These are phyloP conservation scores for Emmonsiellopsis sp. DNA, from an alignment of 2,329 filamentous ascomycete genomes.

Conservation along the genomic window DNA sequence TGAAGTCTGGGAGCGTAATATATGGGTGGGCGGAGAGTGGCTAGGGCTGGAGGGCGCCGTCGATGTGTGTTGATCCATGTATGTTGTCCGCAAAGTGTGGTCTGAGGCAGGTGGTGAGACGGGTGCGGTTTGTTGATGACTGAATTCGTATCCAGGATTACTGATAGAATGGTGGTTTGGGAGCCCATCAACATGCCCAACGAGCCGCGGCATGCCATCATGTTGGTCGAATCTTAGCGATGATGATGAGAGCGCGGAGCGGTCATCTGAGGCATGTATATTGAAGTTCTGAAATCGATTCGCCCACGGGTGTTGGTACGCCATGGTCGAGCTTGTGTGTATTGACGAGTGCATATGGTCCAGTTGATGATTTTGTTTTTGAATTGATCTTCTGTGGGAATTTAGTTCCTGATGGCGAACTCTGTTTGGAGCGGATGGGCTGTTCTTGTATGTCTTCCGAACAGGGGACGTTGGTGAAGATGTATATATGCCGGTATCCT, in stretches of 20 bases:
- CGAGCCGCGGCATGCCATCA: constrained; percentile 27
- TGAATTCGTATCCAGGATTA: constrained; percentile 16
- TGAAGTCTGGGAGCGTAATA: constrained; percentile 31
- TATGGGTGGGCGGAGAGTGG: constrained; percentile 29
- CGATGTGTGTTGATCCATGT: constrained; percentile 22
- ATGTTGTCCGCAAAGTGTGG: constrained; percentile 24
- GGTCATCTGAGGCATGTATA: constrained; percentile 37
- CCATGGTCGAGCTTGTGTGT: constrained; percentile 34
- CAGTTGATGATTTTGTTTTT: constrained; percentile 37
- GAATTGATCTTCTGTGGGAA: constrained; percentile 28
- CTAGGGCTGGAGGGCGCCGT: constrained; percentile 24
- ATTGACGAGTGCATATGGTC: constrained; percentile 49
- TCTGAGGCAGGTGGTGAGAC: constrained; percentile 24
- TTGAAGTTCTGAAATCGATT: constrained; percentile 47
- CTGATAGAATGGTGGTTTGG: constrained; percentile 26
- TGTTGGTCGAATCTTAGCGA: constrained; percentile 33
- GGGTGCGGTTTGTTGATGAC: constrained; percentile 24
- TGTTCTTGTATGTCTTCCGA: constrained; percentile 28
- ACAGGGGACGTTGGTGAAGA: constrained; percentile 30
- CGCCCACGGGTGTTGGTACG: constrained; percentile 41
- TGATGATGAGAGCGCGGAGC: constrained; percentile 36
- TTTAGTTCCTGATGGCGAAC: constrained; percentile 33
- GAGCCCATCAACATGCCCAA: constrained; percentile 20
- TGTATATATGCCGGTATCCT: constrained; percentile 8
- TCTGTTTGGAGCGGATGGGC: constrained; percentile 25